These are phyloP conservation scores for Cubamyces sp. DNA, from an alignment of 768 basidiomycete species.

Conservation along the genomic window DNA sequence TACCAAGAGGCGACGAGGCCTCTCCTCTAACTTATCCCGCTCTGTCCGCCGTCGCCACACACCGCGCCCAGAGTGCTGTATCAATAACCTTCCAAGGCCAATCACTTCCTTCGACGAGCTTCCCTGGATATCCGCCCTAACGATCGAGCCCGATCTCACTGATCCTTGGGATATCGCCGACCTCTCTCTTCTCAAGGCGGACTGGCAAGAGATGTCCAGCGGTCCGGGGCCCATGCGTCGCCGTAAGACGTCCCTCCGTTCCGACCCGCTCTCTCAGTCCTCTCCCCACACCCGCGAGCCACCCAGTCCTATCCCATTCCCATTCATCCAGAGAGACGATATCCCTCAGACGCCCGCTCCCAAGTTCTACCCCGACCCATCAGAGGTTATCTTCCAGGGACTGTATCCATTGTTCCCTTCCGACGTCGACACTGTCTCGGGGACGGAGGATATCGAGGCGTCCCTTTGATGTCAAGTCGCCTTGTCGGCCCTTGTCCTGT, in stretches of 20 bases:
- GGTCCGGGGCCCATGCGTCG: slow-evolving; percentile 60
- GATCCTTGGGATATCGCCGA: slow-evolving; percentile 64
- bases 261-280: slow-evolving; percentile 46
- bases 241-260: slow-evolving; percentile 56
- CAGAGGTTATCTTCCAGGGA: slow-evolving; percentile 26
- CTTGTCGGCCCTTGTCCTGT: slow-evolving; percentile 24
- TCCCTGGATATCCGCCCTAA: slow-evolving; percentile 68
- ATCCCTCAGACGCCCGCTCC: slow-evolving; percentile 26
- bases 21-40: slow-evolving; percentile 41
- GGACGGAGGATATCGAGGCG: slow-evolving; percentile 13
- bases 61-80: slow-evolving; percentile 44
- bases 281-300: slow-evolving; percentile 5
- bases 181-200: slow-evolving; percentile 56
- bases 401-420: slow-evolving; percentile 28
- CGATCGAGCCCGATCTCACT: slow-evolving; percentile 46
- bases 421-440: slow-evolving; percentile 17
- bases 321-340: slow-evolving; percentile 12
- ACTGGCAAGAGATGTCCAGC: slow-evolving; percentile 2
- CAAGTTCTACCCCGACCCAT: slow-evolving; percentile 14
- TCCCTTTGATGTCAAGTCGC: slow-evolving; percentile 29
- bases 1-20: slow-evolving; percentile 41
- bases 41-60: slow-evolving; percentile 47
- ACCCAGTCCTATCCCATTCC: slow-evolving; percentile 7
- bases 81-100: slow-evolving; percentile 38
- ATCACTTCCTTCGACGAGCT: slow-evolving; percentile 58